Conservation (phyloP, 1,284 basidiomycete genomes). For the Phenoliferia sp. region DNA sequence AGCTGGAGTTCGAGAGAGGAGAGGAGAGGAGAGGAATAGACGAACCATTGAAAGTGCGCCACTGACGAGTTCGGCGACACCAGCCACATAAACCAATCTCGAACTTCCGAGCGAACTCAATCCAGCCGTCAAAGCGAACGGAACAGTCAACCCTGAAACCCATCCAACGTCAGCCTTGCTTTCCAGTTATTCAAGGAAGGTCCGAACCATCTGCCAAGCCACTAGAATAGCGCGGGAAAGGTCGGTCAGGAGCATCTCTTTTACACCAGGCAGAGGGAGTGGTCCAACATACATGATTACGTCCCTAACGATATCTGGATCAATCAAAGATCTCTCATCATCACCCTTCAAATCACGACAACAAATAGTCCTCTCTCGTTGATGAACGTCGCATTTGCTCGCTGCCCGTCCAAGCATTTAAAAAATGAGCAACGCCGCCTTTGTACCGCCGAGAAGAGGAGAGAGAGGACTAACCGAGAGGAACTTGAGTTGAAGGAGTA, state of each 20-base stretch:
- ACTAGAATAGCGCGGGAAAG: constrained; percentile 49
- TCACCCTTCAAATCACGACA: constrained; percentile 43
- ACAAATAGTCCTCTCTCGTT: constrained; percentile 31
- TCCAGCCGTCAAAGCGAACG: constrained; percentile 40
- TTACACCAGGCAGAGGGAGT: neutral
- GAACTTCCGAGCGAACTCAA: constrained; percentile 76
- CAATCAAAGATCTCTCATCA: constrained; percentile 69
- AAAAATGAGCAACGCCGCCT: neutral
- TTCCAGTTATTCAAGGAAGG: neutral
- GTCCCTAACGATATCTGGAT: constrained; percentile 79
- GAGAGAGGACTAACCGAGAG: constrained; percentile 20
- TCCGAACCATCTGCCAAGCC: constrained; percentile 80
- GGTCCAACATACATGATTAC: constrained; percentile 46
- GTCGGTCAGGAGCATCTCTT: constrained; percentile 8
- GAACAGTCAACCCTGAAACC: constrained; percentile 33
- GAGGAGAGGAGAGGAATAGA: neutral
- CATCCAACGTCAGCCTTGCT: neutral
- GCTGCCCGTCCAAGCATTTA: constrained; percentile 8
- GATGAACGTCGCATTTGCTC: constrained; percentile 31
- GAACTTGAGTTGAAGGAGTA: constrained; percentile 8
- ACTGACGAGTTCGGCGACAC: constrained; percentile 59
- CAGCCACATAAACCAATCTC: constrained; percentile 49
- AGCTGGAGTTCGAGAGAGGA: neutral
- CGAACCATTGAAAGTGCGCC: constrained; percentile 91
- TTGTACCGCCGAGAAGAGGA: neutral